Base-by-base conservation (phyloP, 2,329 filamentous ascomycete genomes). In the Talaromyces funiculosus region DNA sequence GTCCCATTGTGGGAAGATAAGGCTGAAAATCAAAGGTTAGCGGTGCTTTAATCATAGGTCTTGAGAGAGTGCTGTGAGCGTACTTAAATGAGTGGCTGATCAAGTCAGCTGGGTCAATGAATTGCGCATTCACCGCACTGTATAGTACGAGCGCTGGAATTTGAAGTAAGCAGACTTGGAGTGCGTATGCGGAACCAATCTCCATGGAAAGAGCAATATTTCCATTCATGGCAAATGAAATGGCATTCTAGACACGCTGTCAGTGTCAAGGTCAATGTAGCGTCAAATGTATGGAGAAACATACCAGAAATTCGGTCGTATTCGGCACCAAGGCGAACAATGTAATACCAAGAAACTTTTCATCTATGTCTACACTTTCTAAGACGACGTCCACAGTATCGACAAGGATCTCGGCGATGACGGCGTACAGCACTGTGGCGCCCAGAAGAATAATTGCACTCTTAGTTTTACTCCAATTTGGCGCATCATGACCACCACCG, bases 151-250 rank as follows among this genome's bases (percentile, higher is more conserved):
- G 81, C 0, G 92, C 92, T 0, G 94, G 94, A 20, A 97, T 92
- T 72, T 99, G 94, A 20, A 99, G 82, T 29, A 99, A 82, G 72
- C 93, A 97, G 54, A 99, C 94, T 75, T 99, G 94, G 45, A 99
- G 81, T 1, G 94, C 94, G 71, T 99, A 99, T 2, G 93, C 93
- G 0, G 92, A 97, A 66, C 94, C 94, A 67, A 99, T 99, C 72
- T 99, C 94, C 94, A 99, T 99, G 38, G 92, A 97, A 18, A 99
- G 80, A 0, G 94, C 94, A 74, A 99, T 97, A 74, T 99, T 99
- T 62, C 94, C 94, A 71, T 99, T 97, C 93, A 99, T 99, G 58
- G 94, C 94, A 73, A 99, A 99, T 0, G 92, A 97, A 62, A 99
- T 99, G 72, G 93, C 94, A 75, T 99, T 99, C 87, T 92, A 62